phyloP scores from a whole-genome alignment of 352 stramenopile species.

The Pythium biforme region DNA sequence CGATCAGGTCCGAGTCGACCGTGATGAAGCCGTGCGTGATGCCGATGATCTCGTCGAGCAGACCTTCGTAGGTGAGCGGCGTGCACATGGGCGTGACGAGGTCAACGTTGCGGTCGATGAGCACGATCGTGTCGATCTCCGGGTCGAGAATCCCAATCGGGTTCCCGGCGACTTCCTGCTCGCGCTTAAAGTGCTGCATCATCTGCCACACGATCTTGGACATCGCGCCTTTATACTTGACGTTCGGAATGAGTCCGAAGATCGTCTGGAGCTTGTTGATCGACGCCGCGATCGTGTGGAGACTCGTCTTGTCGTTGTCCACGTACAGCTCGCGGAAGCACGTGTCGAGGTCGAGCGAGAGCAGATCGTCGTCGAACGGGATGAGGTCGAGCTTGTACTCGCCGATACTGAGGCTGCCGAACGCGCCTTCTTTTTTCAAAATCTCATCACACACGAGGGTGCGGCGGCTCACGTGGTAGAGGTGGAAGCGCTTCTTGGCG shows the following conservation, averaged over 20 bases:
- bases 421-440: slow-evolving; percentile 89
- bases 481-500: slow-evolving; percentile 77
- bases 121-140: slow-evolving; percentile 93
- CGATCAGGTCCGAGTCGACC: slow-evolving; percentile 73
- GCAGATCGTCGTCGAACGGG: slow-evolving; percentile 93
- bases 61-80: slow-evolving; percentile 96
- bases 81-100: slow-evolving; percentile 95
- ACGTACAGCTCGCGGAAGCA: slow-evolving; percentile 88
- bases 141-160: slow-evolving; percentile 75
- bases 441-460: slow-evolving; percentile 91
- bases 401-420: slow-evolving; percentile 81
- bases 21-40: slow-evolving; percentile 92
- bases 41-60: slow-evolving; percentile 95
- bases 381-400: slow-evolving; percentile 95
- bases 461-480: slow-evolving; percentile 90
- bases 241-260: slow-evolving; percentile 90
- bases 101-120: slow-evolving; percentile 95
- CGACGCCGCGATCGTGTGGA: slow-evolving; percentile 86
- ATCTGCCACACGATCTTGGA: slow-evolving; percentile 91
- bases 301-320: slow-evolving; percentile 86
- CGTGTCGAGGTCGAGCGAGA: slow-evolving; percentile 91
- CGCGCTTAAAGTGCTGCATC: slow-evolving; percentile 90
- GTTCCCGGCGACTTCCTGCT: slow-evolving; percentile 84
- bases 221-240: slow-evolving; percentile 93
- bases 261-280: slow-evolving; percentile 94